Evolutionary conservation across 805 yeast species (phyloP).

Genomic region (Lachancea meyersii): DNA sequence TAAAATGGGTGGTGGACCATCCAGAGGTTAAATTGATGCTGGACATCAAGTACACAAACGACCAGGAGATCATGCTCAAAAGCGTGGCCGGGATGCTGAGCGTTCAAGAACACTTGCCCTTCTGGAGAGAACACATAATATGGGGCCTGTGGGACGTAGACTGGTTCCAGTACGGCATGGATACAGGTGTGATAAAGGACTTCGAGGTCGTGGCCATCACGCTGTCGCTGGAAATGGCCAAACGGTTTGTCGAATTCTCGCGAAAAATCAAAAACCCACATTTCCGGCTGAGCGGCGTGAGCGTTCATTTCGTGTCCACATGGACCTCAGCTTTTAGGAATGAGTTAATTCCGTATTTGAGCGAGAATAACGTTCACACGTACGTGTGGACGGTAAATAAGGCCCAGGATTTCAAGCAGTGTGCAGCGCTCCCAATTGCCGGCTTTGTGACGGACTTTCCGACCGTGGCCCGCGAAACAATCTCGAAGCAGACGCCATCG

Average conservation of each 20-base stretch:
- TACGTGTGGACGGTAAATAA: conserved; percentile 52
- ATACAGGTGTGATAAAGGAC: conserved; percentile 34
- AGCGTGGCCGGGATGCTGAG: conserved; percentile 34
- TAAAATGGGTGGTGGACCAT: conserved; percentile 36
- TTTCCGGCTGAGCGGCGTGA: conserved; percentile 52
- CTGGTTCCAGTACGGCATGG: conserved; percentile 39
- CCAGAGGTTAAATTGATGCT: conserved; percentile 39
- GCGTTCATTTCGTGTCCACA: conserved; percentile 41
- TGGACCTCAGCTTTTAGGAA: conserved; percentile 37
- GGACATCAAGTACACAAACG: conserved; percentile 46
- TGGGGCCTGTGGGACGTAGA: conserved; percentile 50
- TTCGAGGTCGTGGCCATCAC: conserved; percentile 35
- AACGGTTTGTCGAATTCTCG: conserved; percentile 34
- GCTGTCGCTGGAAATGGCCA: conserved; percentile 32
- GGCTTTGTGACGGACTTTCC: conserved; percentile 33
- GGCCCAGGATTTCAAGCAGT: conserved; percentile 25
- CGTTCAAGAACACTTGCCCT: conserved; percentile 36
- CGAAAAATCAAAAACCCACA: conserved; percentile 35
- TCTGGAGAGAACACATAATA: conserved; percentile 42
- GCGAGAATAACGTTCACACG: conserved; percentile 32
- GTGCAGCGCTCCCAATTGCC: conserved; percentile 25
- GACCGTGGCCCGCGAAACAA: conserved; percentile 15
- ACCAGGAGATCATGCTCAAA: conserved; percentile 38
- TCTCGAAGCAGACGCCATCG: conserved; percentile 6
- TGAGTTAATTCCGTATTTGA: conserved; percentile 27